These are phyloP conservation scores for Cystobasidiopsis lactophilus DNA, from an alignment of 768 basidiomycete species.

Conservation along the genomic window DNA sequence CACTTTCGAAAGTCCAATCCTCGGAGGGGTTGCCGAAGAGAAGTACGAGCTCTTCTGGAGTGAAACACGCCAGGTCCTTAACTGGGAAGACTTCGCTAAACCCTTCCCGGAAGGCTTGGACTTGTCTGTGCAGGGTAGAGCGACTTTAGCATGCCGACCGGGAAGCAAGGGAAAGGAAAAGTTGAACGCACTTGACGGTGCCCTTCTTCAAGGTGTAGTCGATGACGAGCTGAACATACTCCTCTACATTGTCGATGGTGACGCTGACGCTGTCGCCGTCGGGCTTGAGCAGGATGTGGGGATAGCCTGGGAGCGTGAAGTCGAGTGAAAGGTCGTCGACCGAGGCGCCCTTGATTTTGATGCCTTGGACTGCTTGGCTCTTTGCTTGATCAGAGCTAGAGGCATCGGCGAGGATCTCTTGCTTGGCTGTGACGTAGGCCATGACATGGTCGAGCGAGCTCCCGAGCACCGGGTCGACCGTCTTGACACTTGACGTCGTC, in stretches of 20 bases:
- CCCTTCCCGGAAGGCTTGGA: slow-evolving; percentile 76
- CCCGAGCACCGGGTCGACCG: slow-evolving; percentile 64
- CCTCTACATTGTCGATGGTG: slow-evolving; percentile 65
- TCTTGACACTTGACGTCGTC: slow-evolving; percentile 61
- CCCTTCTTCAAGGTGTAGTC: slow-evolving; percentile 49
- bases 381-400: slow-evolving; percentile 7
- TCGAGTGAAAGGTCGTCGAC: slow-evolving; percentile 80
- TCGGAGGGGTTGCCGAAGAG: slow-evolving; percentile 93
- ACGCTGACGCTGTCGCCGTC: slow-evolving; percentile 59
- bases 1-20: slow-evolving; percentile 84
- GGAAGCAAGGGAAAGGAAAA: too few species aligned
- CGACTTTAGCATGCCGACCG: slow-evolving; percentile 29
- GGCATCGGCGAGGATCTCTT: slow-evolving; percentile 31
- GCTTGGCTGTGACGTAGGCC: slow-evolving; percentile 26
- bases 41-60: slow-evolving; percentile 83
- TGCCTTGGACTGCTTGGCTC: slow-evolving; percentile 26
- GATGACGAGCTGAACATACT: slow-evolving; percentile 69
- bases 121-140: slow-evolving; percentile 51
- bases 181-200: background rate
- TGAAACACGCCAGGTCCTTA: slow-evolving; percentile 69
- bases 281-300: slow-evolving; percentile 69
- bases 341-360: slow-evolving; percentile 38
- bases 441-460: slow-evolving; percentile 65
- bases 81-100: slow-evolving; percentile 85
- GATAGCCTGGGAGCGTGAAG: slow-evolving; percentile 85